These are phyloP conservation scores for Sugiyamaella neomexicana DNA, from an alignment of 1,139 yeast genomes.

Conservation along the genomic window DNA sequence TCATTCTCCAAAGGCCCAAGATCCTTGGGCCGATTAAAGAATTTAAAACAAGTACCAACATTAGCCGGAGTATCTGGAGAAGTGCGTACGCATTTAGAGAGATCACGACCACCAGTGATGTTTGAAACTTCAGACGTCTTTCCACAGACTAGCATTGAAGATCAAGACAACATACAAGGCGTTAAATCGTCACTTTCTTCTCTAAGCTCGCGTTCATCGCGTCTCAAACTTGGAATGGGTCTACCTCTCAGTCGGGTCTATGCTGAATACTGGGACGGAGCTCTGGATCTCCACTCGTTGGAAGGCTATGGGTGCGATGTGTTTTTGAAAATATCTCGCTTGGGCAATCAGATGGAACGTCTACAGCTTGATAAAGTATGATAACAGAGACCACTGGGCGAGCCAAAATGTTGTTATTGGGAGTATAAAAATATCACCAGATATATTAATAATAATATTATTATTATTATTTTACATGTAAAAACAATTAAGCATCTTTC, in stretches of 20 bases:
- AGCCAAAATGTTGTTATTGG: too few species aligned
- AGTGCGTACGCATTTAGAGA: constrained; percentile 26
- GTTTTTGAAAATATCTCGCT: constrained; percentile 69
- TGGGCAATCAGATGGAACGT: constrained; percentile 66
- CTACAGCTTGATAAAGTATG: constrained; percentile 74
- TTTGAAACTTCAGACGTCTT: constrained; percentile 6
- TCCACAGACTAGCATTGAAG: constrained; percentile 3
- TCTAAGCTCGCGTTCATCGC: constrained; percentile 69
- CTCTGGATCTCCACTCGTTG: constrained; percentile 72
- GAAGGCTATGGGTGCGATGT: constrained; percentile 94
- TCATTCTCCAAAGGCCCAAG: constrained; percentile 55
- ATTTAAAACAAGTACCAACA: constrained; percentile 41
- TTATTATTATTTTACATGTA: too few species aligned
- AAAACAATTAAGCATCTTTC: constrained; percentile 33
- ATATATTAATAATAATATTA: too few species aligned
- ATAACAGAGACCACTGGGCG: constrained; percentile 4
- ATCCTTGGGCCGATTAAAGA: constrained; percentile 34
- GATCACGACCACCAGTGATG: neutral
- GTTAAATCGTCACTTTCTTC: constrained; percentile 47
- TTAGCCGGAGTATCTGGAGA: constrained; percentile 39
- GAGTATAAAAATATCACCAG: too few species aligned
- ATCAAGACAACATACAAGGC: constrained; percentile 10
- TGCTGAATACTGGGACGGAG: constrained; percentile 96
- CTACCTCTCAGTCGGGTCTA: constrained; percentile 88
- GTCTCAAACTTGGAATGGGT: constrained; percentile 78